These are phyloP conservation scores for Dioszegia hungarica DNA, from an alignment of 768 basidiomycete species.

Conservation along the genomic window DNA sequence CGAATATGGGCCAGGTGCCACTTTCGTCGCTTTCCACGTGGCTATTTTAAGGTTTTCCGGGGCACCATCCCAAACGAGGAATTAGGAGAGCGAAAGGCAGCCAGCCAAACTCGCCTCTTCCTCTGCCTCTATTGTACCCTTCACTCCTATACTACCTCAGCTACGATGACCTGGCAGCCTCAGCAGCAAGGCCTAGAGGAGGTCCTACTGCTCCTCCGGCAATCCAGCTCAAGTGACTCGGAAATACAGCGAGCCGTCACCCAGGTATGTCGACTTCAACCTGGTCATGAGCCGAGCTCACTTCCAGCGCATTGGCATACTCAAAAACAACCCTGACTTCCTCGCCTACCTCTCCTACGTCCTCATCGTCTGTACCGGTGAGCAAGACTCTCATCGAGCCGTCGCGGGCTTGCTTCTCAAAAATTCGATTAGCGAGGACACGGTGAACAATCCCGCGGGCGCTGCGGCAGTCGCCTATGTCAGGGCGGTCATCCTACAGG, in stretches of 20 bases:
- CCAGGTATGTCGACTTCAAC: slow-evolving; percentile 58
- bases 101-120: not conserved
- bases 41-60: too few relatives aligned
- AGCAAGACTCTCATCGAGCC: slow-evolving; percentile 87
- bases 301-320: slow-evolving; percentile 41
- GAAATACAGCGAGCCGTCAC: slow-evolving; percentile 72
- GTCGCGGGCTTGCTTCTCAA: slow-evolving; percentile 96
- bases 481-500: slow-evolving; percentile 43
- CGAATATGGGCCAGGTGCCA: too few relatives aligned
- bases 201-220: slow-evolving; percentile 84
- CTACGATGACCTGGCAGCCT: slow-evolving; percentile 68
- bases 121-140: not conserved
- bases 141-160: not conserved
- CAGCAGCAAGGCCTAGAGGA: slow-evolving; percentile 81
- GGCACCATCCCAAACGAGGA: not conserved
- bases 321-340: slow-evolving; percentile 82
- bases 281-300: not conserved
- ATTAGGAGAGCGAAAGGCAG: not conserved
- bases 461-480: slow-evolving; percentile 55
- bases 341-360: slow-evolving; percentile 94
- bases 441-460: slow-evolving; percentile 56
- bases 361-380: slow-evolving; percentile 69
- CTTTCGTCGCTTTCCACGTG: too few relatives aligned
- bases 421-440: slow-evolving; percentile 77
- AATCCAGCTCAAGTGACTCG: slow-evolving; percentile 75